Evolutionary conservation across 441 rosid genomes (phyloP), one percentile per base, ranked within the genome.

Genomic region (Gossypium laxum): DNA sequence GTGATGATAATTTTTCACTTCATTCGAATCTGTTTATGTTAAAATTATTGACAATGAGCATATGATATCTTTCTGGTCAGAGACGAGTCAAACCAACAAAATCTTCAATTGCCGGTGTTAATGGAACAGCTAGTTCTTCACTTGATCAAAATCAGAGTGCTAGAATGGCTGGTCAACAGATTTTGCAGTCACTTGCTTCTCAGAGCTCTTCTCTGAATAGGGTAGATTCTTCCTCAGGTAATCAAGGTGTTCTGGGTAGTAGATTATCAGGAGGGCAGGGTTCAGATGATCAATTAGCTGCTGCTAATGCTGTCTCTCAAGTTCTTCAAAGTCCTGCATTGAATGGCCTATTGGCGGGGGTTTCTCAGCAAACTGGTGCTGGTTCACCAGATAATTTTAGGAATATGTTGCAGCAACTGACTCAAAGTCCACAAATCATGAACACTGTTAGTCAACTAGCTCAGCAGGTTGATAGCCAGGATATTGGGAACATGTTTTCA

Each of bases 381-480:
- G 95, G 87, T 70, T 91, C 98, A 59, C 91, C 95, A 60, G 82
- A 91, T 81, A 78, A 85, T 69, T 82, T 95, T 78, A 87, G 97
- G 78, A 86, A 85, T 76, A 88, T 95, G 96, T 69, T 95, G 78
- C 96, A 92, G 61, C 96, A 86, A 83, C 83, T 95, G 51, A 89
- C 92, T 17, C 91, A 82, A 83, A 91, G 75, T 67, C 99, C 97
- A 21, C 96, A 85, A 76, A 77, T 95, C 79, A 89, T 91, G 97
- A 86, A 80, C 64, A 82, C 93, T 2, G 93, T 91, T 68, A 78
- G 86, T 80, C 96, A 91, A 75, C 88, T 95, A 78, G 96, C 99
- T 51, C 93, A 86, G 79, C 99, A 92, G 81, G 86, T 89, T 59
- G 97, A 92, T 62, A 72, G 80, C 75, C 91, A 83, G 77, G 93